phyloP scores from a whole-genome alignment of 2,329 filamentous ascomycete species.

The Aspergillus brunneoviolaceus region DNA sequence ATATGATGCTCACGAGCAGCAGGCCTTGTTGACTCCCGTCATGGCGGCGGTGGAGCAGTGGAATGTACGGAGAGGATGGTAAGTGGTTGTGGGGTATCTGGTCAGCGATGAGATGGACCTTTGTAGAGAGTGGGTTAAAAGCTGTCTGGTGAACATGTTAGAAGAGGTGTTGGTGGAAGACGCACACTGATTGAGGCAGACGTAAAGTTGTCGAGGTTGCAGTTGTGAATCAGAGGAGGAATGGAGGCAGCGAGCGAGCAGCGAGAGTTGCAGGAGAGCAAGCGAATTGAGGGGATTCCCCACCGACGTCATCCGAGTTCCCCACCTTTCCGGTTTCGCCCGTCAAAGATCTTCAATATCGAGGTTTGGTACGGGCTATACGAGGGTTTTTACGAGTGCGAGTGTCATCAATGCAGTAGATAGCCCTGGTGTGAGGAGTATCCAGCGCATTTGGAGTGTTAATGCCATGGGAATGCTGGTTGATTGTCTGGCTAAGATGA shows the following conservation, averaged over 20 bases:
- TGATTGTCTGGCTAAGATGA: too few species aligned
- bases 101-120: constrained; percentile 20
- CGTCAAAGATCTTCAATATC: neutral
- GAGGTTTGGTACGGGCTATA: too few species aligned
- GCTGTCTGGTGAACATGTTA: constrained; percentile 22
- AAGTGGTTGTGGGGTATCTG: constrained; percentile 9
- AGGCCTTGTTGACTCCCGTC: constrained; percentile 46
- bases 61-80: constrained; percentile 8
- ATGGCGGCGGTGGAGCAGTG: constrained; percentile 31
- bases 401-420: too few species aligned
- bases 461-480: too few species aligned
- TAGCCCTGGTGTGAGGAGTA: too few species aligned
- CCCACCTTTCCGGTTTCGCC: neutral
- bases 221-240: neutral
- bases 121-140: constrained; percentile 25
- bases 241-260: neutral
- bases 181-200: constrained; percentile 3
- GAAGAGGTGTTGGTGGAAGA: neutral
- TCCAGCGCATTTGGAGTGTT: too few species aligned
- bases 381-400: too few species aligned
- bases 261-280: neutral
- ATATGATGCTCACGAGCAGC: constrained; percentile 41
- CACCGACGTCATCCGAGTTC: constrained; percentile 11
- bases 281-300: neutral
- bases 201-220: neutral